Evolutionary conservation across 2,329 filamentous ascomycete species (phyloP).

Genomic region (Fusarium sp.): DNA sequence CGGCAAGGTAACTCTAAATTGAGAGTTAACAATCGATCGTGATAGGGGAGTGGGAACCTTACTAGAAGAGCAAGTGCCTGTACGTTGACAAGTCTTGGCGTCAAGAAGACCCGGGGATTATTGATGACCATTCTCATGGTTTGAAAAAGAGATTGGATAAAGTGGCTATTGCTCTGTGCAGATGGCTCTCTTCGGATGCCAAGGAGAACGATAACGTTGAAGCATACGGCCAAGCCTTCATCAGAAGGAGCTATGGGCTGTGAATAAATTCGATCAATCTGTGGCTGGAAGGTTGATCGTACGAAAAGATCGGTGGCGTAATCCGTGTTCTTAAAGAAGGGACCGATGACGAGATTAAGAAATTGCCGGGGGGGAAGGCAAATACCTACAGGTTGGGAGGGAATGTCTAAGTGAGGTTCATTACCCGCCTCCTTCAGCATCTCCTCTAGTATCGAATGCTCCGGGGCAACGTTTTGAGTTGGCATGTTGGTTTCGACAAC

Average conservation of each 20-base stretch:
- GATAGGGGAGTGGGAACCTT: neutral
- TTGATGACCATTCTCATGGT: conserved; percentile 44
- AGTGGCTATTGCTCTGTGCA: conserved; percentile 39
- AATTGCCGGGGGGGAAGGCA: conserved; percentile 44
- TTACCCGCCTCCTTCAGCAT: conserved; percentile 38
- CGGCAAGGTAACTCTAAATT: conserved; percentile 40
- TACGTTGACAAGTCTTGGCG: conserved; percentile 43
- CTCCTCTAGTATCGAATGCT: conserved; percentile 34
- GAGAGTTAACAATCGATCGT: neutral
- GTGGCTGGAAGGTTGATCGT: conserved; percentile 36
- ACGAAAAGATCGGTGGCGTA: conserved; percentile 44
- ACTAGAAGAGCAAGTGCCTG: conserved; percentile 45
- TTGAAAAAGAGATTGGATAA: conserved; percentile 43
- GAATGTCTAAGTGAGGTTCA: conserved; percentile 40
- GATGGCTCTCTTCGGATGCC: conserved; percentile 42
- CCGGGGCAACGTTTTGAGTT: neutral
- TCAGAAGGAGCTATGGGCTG: conserved; percentile 34
- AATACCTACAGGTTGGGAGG: conserved; percentile 26
- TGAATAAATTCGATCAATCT: conserved; percentile 42
- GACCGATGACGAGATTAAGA: conserved; percentile 41
- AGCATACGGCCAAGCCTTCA: conserved; percentile 44
- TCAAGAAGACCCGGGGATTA: conserved; percentile 43
- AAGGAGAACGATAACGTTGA: conserved; percentile 43
- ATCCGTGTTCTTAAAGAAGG: conserved; percentile 42
- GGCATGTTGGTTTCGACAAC: neutral